Percentiles rank a stretch among this genome's conserved stretches.
Conservation (phyloP, 345 rosid species). For the Corchorus olitorius region DNA sequence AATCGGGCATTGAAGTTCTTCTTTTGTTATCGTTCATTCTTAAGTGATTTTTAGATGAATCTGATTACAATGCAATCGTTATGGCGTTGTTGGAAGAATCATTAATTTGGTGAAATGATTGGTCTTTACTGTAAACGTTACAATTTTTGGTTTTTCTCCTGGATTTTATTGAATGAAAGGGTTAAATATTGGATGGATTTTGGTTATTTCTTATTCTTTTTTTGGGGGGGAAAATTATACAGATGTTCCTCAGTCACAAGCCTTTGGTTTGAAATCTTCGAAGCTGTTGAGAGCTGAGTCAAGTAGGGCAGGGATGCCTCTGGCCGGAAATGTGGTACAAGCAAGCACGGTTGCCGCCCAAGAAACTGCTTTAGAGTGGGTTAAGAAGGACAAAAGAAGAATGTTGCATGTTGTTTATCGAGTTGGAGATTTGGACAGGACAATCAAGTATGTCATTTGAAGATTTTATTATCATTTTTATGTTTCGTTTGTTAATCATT, state of each 20-base stretch:
- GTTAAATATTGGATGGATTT: constrained; percentile 5
- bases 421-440: constrained; percentile 92
- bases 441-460: constrained; percentile 63
- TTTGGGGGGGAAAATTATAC: constrained; percentile 7
- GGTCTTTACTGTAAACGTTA: background rate
- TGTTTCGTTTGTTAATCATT: background rate
- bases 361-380: constrained; percentile 64
- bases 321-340: constrained; percentile 61
- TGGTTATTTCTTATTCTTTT: constrained; percentile 14
- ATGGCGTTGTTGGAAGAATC: background rate
- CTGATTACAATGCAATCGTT: background rate
- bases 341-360: constrained; percentile 61
- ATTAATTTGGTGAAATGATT: too few relatives aligned
- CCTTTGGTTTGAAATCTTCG: constrained; percentile 46
- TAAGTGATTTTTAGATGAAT: background rate
- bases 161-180: background rate
- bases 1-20: background rate
- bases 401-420: constrained; percentile 98
- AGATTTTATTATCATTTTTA: background rate
- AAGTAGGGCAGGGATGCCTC: constrained; percentile 42
- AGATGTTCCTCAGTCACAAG: constrained; percentile 65
- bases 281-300: constrained; percentile 50
- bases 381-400: constrained; percentile 79
- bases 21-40: background rate
- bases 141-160: background rate